Conservation (phyloP, 2,329 filamentous ascomycete genomes). For the Calonectria honghensis region DNA sequence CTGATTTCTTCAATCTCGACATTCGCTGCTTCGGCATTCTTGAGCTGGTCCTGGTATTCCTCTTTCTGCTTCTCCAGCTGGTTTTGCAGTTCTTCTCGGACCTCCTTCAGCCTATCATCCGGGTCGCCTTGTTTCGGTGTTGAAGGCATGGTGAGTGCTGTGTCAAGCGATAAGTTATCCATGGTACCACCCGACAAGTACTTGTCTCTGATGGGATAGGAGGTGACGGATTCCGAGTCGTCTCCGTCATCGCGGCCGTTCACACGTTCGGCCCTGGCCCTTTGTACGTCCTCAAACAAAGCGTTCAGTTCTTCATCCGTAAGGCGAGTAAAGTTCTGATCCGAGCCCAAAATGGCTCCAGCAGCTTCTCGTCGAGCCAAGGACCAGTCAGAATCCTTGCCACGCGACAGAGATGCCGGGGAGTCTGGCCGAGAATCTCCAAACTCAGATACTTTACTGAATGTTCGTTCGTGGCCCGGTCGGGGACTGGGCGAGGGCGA, state of each 20-base stretch:
- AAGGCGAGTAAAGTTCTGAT: slow-evolving; percentile 92
- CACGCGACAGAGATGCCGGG: slow-evolving; percentile 79
- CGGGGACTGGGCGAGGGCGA: slow-evolving; percentile 79
- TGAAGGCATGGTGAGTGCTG: slow-evolving; percentile 93
- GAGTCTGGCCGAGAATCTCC: slow-evolving; percentile 86
- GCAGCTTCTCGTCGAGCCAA: slow-evolving; percentile 96
- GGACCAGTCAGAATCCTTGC: slow-evolving; percentile 94
- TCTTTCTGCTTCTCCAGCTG: slow-evolving; percentile 90
- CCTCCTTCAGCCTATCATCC: slow-evolving; percentile 83
- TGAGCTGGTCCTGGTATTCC: slow-evolving; percentile 86
- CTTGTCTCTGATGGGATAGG: slow-evolving; percentile 92
- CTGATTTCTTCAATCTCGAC: slow-evolving; percentile 89
- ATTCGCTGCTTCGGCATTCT: slow-evolving; percentile 82
- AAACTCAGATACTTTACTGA: slow-evolving; percentile 87
- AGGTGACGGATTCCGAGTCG: slow-evolving; percentile 91
- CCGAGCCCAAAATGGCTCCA: slow-evolving; percentile 89
- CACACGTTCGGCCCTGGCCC: slow-evolving; percentile 85
- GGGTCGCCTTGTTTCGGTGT: slow-evolving; percentile 88
- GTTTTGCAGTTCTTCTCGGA: slow-evolving; percentile 87
- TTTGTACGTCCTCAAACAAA: slow-evolving; percentile 94
- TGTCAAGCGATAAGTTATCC: slow-evolving; percentile 97
- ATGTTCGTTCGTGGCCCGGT: slow-evolving; percentile 83
- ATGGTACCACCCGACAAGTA: slow-evolving; percentile 96
- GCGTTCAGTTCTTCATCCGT: slow-evolving; percentile 96
- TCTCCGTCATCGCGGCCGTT: slow-evolving; percentile 86